Conservation (phyloP, 139 green algal genomes). For the Chlorella sorokiniana region DNA sequence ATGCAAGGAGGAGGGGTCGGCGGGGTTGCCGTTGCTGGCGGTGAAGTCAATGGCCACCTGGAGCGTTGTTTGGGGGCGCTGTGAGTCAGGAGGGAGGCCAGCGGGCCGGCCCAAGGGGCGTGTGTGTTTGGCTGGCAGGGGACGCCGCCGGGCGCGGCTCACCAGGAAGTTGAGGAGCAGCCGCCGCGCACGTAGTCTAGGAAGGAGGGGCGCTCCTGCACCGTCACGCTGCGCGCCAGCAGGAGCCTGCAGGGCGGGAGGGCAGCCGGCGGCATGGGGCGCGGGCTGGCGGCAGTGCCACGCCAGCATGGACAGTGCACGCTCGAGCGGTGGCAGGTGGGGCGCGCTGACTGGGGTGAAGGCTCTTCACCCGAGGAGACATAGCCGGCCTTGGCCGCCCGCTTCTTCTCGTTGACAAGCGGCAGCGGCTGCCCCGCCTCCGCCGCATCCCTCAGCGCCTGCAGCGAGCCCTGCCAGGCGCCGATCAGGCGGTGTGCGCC, state of each 20-base stretch:
- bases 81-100: too few species aligned
- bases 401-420: conserved; percentile 18
- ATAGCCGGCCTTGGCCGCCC: conserved; percentile 6
- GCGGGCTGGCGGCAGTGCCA: not conserved
- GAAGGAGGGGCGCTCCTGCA: conserved; percentile 29
- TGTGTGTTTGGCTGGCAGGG: too few species aligned
- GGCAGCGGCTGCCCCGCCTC: not conserved
- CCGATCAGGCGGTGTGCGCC: conserved; percentile 39
- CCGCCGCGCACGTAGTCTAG: conserved; percentile 43
- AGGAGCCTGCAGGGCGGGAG: conserved; percentile 3
- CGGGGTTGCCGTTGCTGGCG: conserved; percentile 46
- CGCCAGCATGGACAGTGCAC: not conserved
- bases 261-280: not conserved
- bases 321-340: too few species aligned
- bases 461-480: conserved; percentile 3
- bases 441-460: not conserved
- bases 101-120: too few species aligned
- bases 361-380: conserved; percentile 2
- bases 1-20: conserved; percentile 46
- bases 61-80: conserved; percentile 55
- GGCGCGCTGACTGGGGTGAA: too few species aligned
- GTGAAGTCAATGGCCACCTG: conserved; percentile 61
- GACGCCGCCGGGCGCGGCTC: too few species aligned
- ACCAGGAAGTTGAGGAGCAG: conserved; percentile 10
- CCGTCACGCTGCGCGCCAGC: not conserved